Conservation (phyloP, 2,329 filamentous ascomycete species). For the Beauveria brongniartii region DNA sequence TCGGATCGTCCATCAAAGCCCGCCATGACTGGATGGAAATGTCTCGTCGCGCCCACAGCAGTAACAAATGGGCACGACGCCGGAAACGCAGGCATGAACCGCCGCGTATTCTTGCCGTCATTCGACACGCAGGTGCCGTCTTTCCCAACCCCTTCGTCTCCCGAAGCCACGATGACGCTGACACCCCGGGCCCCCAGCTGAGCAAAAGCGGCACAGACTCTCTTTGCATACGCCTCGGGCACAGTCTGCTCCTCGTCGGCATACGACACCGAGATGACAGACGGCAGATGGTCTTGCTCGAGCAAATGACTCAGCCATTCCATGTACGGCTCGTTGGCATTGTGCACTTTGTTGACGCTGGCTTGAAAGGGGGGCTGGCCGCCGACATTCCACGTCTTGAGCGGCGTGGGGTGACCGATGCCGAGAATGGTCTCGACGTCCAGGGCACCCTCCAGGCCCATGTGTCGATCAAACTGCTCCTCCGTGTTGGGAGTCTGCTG, state of each 20-base stretch:
- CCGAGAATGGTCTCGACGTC: conserved; percentile 10
- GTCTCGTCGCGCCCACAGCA: conserved; percentile 44
- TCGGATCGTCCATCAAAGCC: conserved; percentile 39
- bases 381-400: conserved; percentile 7
- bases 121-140: conserved; percentile 1
- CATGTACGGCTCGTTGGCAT: conserved; percentile 61
- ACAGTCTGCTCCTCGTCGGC: conserved; percentile 59
- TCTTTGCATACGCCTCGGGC: conserved; percentile 47
- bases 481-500: conserved; percentile 9
- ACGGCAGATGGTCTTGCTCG: conserved; percentile 43
- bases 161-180: conserved; percentile 52
- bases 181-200: conserved; percentile 57
- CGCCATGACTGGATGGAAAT: conserved; percentile 37
- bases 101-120: conserved; percentile 21
- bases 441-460: conserved; percentile 3
- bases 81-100: conserved; percentile 25
- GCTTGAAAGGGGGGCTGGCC: conserved; percentile 3
- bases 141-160: conserved; percentile 32
- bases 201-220: conserved; percentile 53
- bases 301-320: conserved; percentile 55
- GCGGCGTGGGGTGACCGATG: conserved; percentile 6
- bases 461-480: conserved; percentile 1
- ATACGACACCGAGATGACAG: conserved; percentile 57
- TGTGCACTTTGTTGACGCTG: conserved; percentile 21
- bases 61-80: conserved; percentile 47